Evolutionary conservation across 225 moss, liverwort and hornwort species (phyloP).

Genomic region (Pseudoscleropodium purum): DNA sequence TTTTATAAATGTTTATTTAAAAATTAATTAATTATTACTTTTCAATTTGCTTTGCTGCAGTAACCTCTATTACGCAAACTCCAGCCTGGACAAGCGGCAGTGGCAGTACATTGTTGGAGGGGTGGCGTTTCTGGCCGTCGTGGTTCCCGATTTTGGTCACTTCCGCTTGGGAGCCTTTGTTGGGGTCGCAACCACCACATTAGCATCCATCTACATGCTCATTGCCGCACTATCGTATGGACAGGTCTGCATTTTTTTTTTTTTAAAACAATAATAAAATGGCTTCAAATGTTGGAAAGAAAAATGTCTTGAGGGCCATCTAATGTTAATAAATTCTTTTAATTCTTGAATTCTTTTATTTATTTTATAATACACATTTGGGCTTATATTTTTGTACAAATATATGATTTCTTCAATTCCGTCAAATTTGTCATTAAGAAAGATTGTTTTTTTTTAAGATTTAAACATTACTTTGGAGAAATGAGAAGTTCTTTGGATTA

Average conservation of each 20-base stretch:
- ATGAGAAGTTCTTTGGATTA: background rate
- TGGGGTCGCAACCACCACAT: constrained; percentile 28
- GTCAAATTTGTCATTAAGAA: background rate
- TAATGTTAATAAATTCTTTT: background rate
- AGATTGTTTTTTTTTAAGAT: background rate
- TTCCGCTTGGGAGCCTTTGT: constrained; percentile 23
- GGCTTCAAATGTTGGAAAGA: background rate
- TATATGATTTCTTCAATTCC: background rate
- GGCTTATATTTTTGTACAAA: background rate
- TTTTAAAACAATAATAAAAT: no score
- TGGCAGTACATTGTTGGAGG: constrained; percentile 33
- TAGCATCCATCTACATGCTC: constrained; percentile 22
- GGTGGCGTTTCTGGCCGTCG: constrained; percentile 26
- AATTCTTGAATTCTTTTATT: no score
- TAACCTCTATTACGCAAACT: constrained; percentile 48
- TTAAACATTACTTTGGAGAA: background rate
- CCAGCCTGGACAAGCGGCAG: constrained; percentile 26
- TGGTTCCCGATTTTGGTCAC: constrained; percentile 27
- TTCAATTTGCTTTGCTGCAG: constrained; percentile 10
- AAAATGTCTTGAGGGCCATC: background rate
- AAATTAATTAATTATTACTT: no score
- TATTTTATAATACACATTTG: background rate
- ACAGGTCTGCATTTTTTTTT: constrained; percentile 4
- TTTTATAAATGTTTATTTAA: no score
- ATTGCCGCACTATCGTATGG: constrained; percentile 15